Conservation (phyloP, 2,329 filamentous ascomycete genomes). For the Aspergillus costaricaensis region DNA sequence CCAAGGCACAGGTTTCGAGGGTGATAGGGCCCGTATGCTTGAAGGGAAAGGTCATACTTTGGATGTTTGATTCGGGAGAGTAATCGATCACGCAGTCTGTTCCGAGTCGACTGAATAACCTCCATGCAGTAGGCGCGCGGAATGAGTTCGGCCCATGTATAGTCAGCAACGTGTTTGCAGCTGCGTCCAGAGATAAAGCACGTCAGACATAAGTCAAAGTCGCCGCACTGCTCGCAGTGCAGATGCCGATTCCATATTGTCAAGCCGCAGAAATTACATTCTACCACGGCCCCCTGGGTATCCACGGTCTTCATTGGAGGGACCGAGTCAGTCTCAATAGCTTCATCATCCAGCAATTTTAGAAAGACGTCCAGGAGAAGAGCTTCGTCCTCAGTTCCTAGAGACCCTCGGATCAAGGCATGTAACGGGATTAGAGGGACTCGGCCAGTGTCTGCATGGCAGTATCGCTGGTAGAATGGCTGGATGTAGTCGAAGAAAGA, state of each 20-base stretch:
- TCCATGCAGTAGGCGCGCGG: conserved; percentile 30
- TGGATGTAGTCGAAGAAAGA: conserved; percentile 39
- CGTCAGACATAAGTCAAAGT: conserved; percentile 40
- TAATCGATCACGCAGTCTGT: background rate
- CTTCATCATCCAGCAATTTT: conserved; percentile 36
- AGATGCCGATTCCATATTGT: conserved; percentile 44
- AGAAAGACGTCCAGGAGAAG: conserved; percentile 33
- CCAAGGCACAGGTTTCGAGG: background rate
- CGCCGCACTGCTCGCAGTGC: conserved; percentile 38
- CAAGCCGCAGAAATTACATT: conserved; percentile 40
- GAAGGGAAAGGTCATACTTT: conserved; percentile 11
- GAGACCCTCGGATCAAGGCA: conserved; percentile 19
- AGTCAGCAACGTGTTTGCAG: conserved; percentile 35
- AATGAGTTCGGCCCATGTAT: conserved; percentile 38
- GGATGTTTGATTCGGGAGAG: background rate
- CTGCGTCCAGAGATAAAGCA: conserved; percentile 40
- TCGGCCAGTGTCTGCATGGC: conserved; percentile 34
- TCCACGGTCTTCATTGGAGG: conserved; percentile 31
- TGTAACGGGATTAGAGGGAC: conserved; percentile 33
- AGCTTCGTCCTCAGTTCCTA: conserved; percentile 24
- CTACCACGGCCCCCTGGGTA: conserved; percentile 35
- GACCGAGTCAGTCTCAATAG: conserved; percentile 24
- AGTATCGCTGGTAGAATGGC: conserved; percentile 37
- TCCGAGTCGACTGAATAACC: conserved; percentile 16
- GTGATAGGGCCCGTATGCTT: background rate